Base-by-base conservation (phyloP, 192 early-diverging fungal genomes). In the Rhizophagus prolifer region DNA sequence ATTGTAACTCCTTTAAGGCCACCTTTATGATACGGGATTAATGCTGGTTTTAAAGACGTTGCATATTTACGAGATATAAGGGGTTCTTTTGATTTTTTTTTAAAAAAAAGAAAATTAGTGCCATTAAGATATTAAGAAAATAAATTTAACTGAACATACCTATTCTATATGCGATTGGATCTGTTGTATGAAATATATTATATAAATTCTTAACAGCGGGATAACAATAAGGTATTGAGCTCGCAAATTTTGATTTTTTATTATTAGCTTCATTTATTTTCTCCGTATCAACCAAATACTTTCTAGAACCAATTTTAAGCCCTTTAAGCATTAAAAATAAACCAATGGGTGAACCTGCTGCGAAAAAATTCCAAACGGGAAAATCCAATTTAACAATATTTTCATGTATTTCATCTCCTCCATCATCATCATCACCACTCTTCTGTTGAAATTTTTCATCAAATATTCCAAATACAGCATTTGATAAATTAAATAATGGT, bases 301-400 rank as follows among this genome's bases (percentile, higher is more conserved):
- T 78, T 71, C 86, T 84, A 10, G 88, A 84, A 7, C 78, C 80
- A 13, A 96, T 79, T 65, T 90, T 92, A 47, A 88, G 83, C 6
- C 92, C 92, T 79, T 91, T 93, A 5, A 96, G 79, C 21, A 96
- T 78, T 30, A 95, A 79, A 68, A 96, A 93, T 9, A 95, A 78
- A 3, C 92, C 94, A 23, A 96, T 86, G 4, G 94, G 94, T 16
- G 92, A 94, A n/a, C 94, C 94, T 19, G 94, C 85, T 9, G 89
- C 90, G 47, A 94, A 96, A 58, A 96, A 89, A 63, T 89, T 92
- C 34, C 90, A 82, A 7, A 94, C 92, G 1, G 85, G 79, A 75
- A 94, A 94, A 66, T 90, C 84, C 8, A 94, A 86, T 70, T 80
- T 86, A 72, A 74, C 72, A 10, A 63, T 25, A 7, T 65, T 41